Evolutionary conservation across 805 yeast species (phyloP), one percentile per base, ranked within the genome.

Genomic region (Metschnikowia colocasiae): DNA sequence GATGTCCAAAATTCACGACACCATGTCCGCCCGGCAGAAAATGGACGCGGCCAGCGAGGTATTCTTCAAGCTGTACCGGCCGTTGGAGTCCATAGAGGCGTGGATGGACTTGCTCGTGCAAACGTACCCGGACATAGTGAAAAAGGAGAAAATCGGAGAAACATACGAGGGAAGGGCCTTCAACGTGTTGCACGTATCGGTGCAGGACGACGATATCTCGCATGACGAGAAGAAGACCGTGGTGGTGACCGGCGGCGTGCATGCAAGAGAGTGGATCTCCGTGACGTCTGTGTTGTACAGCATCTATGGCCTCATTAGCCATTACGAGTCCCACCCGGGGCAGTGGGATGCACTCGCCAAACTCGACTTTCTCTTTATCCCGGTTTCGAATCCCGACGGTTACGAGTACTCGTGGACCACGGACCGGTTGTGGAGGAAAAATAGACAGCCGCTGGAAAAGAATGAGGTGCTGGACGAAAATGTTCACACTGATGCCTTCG

Each of bases 381-480:
- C 97, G 0, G 87, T 88, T 10, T 78, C 83, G 64, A 90, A 90
- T 59, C 96, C 96, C 1, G 97, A 90, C 65, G 97, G 97, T 0
- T 90, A 90, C 62, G 87, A 74, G 12, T 85, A 85, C 62, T 74
- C 95, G 2, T 90, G 97, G 96, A 74, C 72, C 2, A 59, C 68
- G 23, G 96, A 90, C 61, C 71, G 97, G 47, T 68, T 90, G 49
- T 90, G 97, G 97, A 71, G 94, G 39, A 90, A 90, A 59, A 90
- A 88, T 64, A 75, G 96, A 51, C 97, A 90, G 65, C 58, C 53
- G 4, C 49, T 47, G n/a, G 55, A 47, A 9, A 26, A 32, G 33
- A 45, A 44, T 12, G 79, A 80, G 4, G 13, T 10, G 22, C 22
- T 16, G 19, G 35, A 13, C 10, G 23, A 33, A 4, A 13, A 18